Evolutionary conservation across 2,329 filamentous ascomycete genomes (phyloP).

Genomic region (Clathrospora elynae): DNA sequence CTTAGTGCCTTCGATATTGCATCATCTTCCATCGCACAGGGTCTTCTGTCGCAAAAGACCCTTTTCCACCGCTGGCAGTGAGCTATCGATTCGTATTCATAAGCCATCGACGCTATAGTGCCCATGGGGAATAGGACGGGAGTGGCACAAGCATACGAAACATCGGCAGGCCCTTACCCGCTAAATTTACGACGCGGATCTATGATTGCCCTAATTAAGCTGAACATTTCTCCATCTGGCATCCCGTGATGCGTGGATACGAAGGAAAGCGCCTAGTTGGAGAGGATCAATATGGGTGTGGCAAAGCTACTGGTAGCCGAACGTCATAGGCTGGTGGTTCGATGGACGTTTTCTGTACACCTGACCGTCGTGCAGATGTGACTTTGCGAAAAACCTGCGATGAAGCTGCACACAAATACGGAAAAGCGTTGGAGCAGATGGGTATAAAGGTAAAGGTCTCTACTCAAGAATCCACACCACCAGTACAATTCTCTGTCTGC

Average conservation of each 20-base stretch:
- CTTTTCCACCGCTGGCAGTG: constrained; percentile 9
- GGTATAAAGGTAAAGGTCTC: constrained; percentile 17
- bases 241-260: constrained; percentile 13
- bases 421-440: too few relatives aligned
- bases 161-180: constrained; percentile 14
- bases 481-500: not conserved
- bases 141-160: constrained; percentile 16
- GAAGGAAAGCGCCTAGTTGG: constrained; percentile 3
- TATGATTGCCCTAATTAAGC: constrained; percentile 22
- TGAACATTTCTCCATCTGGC: constrained; percentile 9
- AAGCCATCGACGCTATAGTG: constrained; percentile 8
- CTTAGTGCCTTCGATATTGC: constrained; percentile 22
- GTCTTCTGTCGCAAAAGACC: constrained; percentile 1
- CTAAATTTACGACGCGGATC: constrained; percentile 22
- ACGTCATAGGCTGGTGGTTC: constrained; percentile 13
- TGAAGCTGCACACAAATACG: constrained; percentile 8
- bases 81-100: constrained; percentile 20
- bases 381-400: constrained; percentile 8
- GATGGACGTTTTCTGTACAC: constrained; percentile 14
- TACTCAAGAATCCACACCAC: constrained; percentile 7
- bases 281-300: constrained; percentile 11
- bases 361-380: constrained; percentile 18
- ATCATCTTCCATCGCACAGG: constrained; percentile 8
- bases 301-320: constrained; percentile 16
- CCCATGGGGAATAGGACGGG: constrained; percentile 9